These are phyloP conservation scores for Claviceps cyperi DNA, from an alignment of 2,329 filamentous ascomycete species.

Conservation along the genomic window DNA sequence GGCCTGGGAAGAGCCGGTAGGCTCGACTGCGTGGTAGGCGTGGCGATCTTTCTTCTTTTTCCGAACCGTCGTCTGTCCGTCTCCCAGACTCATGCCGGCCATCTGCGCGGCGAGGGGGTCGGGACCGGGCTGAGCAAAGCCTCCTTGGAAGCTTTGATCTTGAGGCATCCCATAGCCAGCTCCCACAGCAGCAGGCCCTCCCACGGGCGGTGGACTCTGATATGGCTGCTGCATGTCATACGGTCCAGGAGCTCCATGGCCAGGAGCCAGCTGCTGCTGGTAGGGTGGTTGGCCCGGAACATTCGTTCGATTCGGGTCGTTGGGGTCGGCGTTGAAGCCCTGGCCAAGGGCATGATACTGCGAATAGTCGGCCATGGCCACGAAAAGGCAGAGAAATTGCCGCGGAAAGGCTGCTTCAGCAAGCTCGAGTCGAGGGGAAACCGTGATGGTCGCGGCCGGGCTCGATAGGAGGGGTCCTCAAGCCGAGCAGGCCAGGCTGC, in stretches of 20 bases:
- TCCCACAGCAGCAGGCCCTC: slow-evolving; percentile 1
- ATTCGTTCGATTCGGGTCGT: slow-evolving; percentile 35
- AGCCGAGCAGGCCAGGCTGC: neutral
- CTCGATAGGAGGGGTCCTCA: slow-evolving; percentile 2
- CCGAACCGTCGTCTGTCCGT: slow-evolving; percentile 34
- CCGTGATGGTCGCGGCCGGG: slow-evolving; percentile 1
- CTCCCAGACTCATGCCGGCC: slow-evolving; percentile 57
- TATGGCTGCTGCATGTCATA: slow-evolving; percentile 6
- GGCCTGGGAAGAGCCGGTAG: slow-evolving; percentile 50
- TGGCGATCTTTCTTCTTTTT: slow-evolving; percentile 92
- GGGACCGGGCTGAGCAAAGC: slow-evolving; percentile 19
- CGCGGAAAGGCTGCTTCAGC: slow-evolving; percentile 1
- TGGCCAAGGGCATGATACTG: slow-evolving; percentile 44
- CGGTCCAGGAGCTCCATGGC: slow-evolving; percentile 12
- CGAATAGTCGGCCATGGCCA: slow-evolving; percentile 41
- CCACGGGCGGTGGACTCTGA: slow-evolving; percentile 1
- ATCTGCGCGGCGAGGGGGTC: slow-evolving; percentile 56
- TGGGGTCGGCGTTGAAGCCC: slow-evolving; percentile 38
- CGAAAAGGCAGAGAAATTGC: neutral
- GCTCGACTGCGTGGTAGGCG: slow-evolving; percentile 76
- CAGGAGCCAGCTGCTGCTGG: slow-evolving; percentile 27
- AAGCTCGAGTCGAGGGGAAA: slow-evolving; percentile 2
- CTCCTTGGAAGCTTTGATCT: slow-evolving; percentile 15
- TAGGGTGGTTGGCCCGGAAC: slow-evolving; percentile 40
- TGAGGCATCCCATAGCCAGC: slow-evolving; percentile 20